phyloP scores from a whole-genome alignment of 1,284 basidiomycete genomes.

The Leccinum pachyderme region DNA sequence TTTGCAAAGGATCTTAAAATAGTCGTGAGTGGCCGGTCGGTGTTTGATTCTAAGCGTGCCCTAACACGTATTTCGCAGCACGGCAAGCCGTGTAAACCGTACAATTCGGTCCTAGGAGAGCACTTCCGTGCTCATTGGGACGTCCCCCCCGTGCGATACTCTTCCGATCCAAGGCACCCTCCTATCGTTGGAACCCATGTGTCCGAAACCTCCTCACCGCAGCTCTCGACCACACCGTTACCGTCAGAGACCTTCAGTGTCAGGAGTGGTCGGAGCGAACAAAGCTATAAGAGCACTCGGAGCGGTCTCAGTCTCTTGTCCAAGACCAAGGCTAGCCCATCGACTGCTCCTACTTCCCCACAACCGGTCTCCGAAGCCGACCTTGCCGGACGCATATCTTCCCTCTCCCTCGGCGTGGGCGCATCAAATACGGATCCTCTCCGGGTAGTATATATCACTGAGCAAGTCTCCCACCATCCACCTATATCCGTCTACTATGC shows the following conservation, averaged over 20 bases:
- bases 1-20: constrained; percentile 97
- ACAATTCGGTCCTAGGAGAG: constrained; percentile 92
- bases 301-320: constrained; percentile 55
- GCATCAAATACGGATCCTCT: constrained; percentile 32
- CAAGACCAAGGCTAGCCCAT: constrained; percentile 47
- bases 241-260: constrained; percentile 52
- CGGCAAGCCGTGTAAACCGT: constrained; percentile 92
- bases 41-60: not conserved
- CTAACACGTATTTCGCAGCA: constrained; percentile 45
- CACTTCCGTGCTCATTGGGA: constrained; percentile 91
- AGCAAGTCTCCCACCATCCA: constrained; percentile 95
- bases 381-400: constrained; percentile 55
- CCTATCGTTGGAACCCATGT: constrained; percentile 49
- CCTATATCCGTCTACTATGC: constrained; percentile 90
- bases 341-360: constrained; percentile 58
- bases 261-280: constrained; percentile 44
- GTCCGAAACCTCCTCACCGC: constrained; percentile 30
- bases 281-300: constrained; percentile 55
- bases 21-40: constrained; percentile 53
- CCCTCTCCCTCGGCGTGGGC: constrained; percentile 50
- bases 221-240: constrained; percentile 27
- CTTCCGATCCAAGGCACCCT: constrained; percentile 45
- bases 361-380: constrained; percentile 40
- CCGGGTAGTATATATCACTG: constrained; percentile 72
- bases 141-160: constrained; percentile 58